Conservation (phyloP, 768 basidiomycete genomes). For the Russula brevipes region DNA sequence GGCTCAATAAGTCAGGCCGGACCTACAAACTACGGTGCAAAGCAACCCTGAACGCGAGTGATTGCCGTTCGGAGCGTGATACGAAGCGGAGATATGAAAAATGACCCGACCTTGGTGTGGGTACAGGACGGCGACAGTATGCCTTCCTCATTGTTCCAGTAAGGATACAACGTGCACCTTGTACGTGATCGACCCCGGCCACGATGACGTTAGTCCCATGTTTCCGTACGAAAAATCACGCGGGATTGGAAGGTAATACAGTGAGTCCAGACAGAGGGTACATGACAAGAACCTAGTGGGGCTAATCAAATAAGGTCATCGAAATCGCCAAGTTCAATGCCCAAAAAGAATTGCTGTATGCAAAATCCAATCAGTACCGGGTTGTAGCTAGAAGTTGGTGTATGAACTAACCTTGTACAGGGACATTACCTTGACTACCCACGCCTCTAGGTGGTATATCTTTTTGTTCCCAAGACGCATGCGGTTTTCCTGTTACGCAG, state of each 20-base stretch:
- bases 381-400: background rate
- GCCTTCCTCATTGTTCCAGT: slow-evolving; percentile 12
- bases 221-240: background rate
- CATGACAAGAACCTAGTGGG: background rate
- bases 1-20: background rate
- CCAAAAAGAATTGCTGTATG: slow-evolving; percentile 46
- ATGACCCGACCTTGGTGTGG: background rate
- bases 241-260: background rate
- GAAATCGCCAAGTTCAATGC: slow-evolving; percentile 55
- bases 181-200: background rate
- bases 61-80: background rate
- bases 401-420: slow-evolving; percentile 61
- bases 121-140: background rate
- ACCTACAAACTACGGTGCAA: background rate
- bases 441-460: slow-evolving; percentile 96
- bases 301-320: slow-evolving; percentile 32
- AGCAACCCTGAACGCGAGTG: background rate
- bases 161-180: slow-evolving; percentile 8
- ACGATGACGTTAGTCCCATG: background rate
- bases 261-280: background rate
- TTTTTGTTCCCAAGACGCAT: slow-evolving; percentile 91
- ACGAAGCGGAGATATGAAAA: background rate
- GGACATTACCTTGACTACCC: slow-evolving; percentile 95
- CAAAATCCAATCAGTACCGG: slow-evolving; percentile 3
- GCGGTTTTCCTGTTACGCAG: slow-evolving; percentile 68